Percentiles rank a stretch among this genome's conserved stretches.
These are phyloP conservation scores for Phlyctochytrium planicorne DNA, from an alignment of 192 early-diverging fungal genomes.

Conservation along the genomic window DNA sequence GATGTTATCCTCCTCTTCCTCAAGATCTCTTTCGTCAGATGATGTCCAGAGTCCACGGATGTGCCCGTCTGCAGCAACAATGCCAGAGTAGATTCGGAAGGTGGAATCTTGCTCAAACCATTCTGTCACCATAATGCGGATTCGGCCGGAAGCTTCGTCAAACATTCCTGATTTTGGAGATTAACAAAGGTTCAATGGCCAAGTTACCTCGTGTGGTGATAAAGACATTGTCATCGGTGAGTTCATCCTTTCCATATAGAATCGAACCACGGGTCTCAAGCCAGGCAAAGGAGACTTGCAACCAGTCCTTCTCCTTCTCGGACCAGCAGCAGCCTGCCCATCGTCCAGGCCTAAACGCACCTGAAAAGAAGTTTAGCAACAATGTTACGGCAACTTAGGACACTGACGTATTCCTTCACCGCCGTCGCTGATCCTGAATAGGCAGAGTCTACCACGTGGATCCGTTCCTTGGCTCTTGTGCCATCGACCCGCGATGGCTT, in stretches of 20 bases:
- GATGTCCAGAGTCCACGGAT: neutral
- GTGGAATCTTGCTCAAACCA: constrained; percentile 11
- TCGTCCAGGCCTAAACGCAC: constrained; percentile 2
- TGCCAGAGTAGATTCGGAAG: neutral
- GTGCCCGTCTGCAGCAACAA: neutral
- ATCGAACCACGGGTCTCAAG: constrained; percentile 8
- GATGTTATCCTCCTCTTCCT: neutral
- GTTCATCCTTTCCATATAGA: constrained; percentile 10
- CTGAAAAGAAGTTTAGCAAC: too few species aligned
- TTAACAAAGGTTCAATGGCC: too few species aligned
- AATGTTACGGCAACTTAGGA: too few species aligned
- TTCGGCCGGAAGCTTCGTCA: neutral
- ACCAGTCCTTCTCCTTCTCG: constrained; percentile 14
- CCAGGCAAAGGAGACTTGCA: constrained; percentile 15
- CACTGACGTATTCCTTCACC: neutral
- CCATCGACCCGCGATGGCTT: constrained; percentile 3
- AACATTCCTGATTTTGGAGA: neutral
- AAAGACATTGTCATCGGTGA: neutral
- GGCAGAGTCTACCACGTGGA: constrained; percentile 2
- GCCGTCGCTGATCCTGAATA: constrained; percentile 6
- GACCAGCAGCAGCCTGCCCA: constrained; percentile 12
- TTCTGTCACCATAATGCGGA: constrained; percentile 3
- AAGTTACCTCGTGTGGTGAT: constrained; percentile 17
- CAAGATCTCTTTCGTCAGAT: neutral
- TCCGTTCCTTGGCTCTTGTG: neutral